Base-by-base conservation (phyloP, 2,329 filamentous ascomycete species). In the Annulohypoxylon truncatum region DNA sequence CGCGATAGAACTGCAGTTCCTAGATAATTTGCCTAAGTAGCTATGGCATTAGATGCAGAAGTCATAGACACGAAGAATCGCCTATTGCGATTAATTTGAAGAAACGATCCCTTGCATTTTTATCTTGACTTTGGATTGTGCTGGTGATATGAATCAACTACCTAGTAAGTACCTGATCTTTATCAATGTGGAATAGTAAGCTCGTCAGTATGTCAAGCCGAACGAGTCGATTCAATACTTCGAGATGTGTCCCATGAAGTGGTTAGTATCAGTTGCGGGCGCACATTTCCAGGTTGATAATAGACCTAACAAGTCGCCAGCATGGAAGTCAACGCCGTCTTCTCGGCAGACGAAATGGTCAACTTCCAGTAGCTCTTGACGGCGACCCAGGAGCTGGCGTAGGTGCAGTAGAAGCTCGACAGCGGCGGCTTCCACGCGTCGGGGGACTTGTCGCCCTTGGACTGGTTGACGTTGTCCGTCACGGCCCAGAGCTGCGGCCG, bases 401-500 rank as follows among this genome's bases (percentile, higher is more conserved):
- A 96, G 26, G 87, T 90, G 85, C 93, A 96, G 78, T 92, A 87
- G 80, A 92, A 95, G 68, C 79, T 85, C 77, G 82, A 73, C 65
- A 92, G 80, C 0, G 89, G 85, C 10, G 92, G 93, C 81, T 93
- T 90, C 92, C 92, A 96, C 9, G 80, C 77, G 74, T 94, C 92
- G 0, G 92, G 92, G 56, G 89, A 88, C 70, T 83, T 80, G 77
- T 94, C 92, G n/a, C 92, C 81, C 83, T 95, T 96, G 31, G 81
- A 70, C 72, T 89, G 82, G 80, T 96, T 96, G 71, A 93, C 88
- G 58, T 85, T 88, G 76, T 92, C 90, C 3, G 92, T 95, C 7
- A 96, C 92, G 31, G 92, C 90, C 79, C 92, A 86, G 28, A 96
- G 85, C 80, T 96, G 92, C 0, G 93, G 93, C 58, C 90, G 86